Evolutionary conservation across 2,329 filamentous ascomycete genomes (phyloP).

Genomic region (Onygena corvina): DNA sequence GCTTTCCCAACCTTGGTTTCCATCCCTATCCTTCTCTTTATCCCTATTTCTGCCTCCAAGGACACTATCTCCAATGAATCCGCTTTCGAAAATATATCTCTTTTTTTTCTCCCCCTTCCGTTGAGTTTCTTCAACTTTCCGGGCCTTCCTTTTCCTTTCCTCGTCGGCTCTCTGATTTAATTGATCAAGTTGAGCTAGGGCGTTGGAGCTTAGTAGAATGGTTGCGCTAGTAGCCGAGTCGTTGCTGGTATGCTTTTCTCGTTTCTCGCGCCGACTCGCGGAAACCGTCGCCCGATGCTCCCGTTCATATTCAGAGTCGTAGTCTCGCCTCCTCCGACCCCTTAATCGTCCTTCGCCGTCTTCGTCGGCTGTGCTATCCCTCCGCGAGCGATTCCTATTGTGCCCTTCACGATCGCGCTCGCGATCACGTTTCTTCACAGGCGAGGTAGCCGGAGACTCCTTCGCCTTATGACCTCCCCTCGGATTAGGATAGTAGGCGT

Average conservation of each 20-base stretch:
- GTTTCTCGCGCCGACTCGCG: constrained; percentile 16
- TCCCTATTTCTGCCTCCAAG: constrained; percentile 18
- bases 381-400: constrained; percentile 16
- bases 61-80: constrained; percentile 5
- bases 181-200: constrained; percentile 54
- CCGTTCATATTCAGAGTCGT: constrained; percentile 11
- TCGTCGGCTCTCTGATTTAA: constrained; percentile 46
- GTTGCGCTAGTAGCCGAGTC: constrained; percentile 35
- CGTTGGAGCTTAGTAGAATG: constrained; percentile 40
- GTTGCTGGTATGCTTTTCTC: constrained; percentile 29
- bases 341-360: constrained; percentile 20
- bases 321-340: constrained; percentile 11
- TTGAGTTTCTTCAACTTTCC: constrained; percentile 20
- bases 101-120: constrained; percentile 25
- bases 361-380: constrained; percentile 21
- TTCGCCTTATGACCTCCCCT: constrained; percentile 22
- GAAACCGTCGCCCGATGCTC: constrained; percentile 8
- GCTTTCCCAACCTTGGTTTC: constrained; percentile 17
- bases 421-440: constrained; percentile 25
- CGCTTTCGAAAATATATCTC: constrained; percentile 14
- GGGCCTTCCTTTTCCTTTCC: constrained; percentile 33
- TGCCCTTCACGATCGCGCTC: constrained; percentile 25
- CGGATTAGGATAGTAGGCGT: constrained; percentile 5
- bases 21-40: constrained; percentile 23
- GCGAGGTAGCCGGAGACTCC: constrained; percentile 29